phyloP scores from a whole-genome alignment of 768 basidiomycete genomes.

The Exsudoporus frostii region DNA sequence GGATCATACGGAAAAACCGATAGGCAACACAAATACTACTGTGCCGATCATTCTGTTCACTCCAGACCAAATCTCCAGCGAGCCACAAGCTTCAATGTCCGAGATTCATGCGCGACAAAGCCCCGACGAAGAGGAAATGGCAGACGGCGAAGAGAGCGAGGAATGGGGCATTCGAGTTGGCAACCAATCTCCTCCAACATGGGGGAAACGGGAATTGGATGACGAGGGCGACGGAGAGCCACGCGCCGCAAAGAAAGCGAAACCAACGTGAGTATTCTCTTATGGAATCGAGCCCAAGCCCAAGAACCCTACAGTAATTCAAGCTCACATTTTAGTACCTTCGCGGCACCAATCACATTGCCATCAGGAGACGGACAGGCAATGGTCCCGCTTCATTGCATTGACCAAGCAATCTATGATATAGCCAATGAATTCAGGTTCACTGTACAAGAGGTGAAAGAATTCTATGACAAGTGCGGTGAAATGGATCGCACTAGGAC shows the following conservation, averaged over 20 bases:
- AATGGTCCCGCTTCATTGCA: constrained; percentile 46
- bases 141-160: constrained; percentile 49
- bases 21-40: constrained; percentile 1
- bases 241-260: constrained; percentile 41
- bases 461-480: constrained; percentile 70
- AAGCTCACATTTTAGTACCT: neutral
- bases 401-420: constrained; percentile 61
- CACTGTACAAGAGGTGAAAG: constrained; percentile 72
- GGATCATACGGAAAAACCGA: constrained; percentile 21
- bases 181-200: constrained; percentile 57
- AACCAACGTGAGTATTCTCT: constrained; percentile 35
- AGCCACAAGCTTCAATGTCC: constrained; percentile 30
- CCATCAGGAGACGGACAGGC: constrained; percentile 7
- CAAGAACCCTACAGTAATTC: constrained; percentile 2
- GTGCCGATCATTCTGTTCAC: constrained; percentile 28
- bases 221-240: constrained; percentile 36
- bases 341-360: constrained; percentile 2
- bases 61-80: constrained; percentile 17
- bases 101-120: constrained; percentile 33
- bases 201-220: constrained; percentile 59
- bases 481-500: constrained; percentile 64
- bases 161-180: constrained; percentile 72
- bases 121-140: constrained; percentile 66
- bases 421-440: constrained; percentile 72
- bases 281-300: neutral